These are phyloP conservation scores for Tolypocladium album DNA, from an alignment of 2,329 filamentous ascomycete species.

Conservation along the genomic window DNA sequence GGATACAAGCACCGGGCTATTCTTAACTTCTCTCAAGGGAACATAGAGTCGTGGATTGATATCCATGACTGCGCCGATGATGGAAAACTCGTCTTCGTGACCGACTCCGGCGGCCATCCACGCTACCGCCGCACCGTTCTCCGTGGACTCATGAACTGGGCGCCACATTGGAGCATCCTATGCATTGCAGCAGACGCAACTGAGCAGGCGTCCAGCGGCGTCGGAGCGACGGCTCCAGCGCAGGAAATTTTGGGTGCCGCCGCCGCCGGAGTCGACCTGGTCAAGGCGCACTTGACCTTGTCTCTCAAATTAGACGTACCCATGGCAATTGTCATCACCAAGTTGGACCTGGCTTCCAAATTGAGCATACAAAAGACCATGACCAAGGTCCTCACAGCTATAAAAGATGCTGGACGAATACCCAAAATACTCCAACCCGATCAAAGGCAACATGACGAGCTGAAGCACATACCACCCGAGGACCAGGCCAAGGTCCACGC, in stretches of 20 bases:
- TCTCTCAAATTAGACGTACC: slow-evolving; percentile 74
- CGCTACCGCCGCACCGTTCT: slow-evolving; percentile 83
- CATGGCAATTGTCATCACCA: slow-evolving; percentile 76
- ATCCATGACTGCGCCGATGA: slow-evolving; percentile 70
- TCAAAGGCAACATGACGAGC: slow-evolving; percentile 34
- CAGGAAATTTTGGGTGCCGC: slow-evolving; percentile 40
- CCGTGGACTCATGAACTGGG: slow-evolving; percentile 87
- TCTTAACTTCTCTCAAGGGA: slow-evolving; percentile 76
- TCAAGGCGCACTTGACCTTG: slow-evolving; percentile 70
- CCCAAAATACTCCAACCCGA: slow-evolving; percentile 62
- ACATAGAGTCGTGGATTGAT: slow-evolving; percentile 88
- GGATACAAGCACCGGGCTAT: slow-evolving; percentile 59
- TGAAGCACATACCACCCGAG: slow-evolving; percentile 43
- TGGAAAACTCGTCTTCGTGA: slow-evolving; percentile 74
- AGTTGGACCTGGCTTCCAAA: slow-evolving; percentile 77
- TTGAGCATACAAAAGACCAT: slow-evolving; percentile 58
- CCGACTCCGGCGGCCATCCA: slow-evolving; percentile 85
- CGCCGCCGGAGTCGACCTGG: slow-evolving; percentile 55
- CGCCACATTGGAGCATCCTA: slow-evolving; percentile 84
- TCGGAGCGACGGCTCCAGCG: slow-evolving; percentile 34
- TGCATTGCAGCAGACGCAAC: slow-evolving; percentile 75
- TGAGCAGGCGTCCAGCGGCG: slow-evolving; percentile 24
- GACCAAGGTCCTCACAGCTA: slow-evolving; percentile 59
- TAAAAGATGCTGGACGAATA: slow-evolving; percentile 65
- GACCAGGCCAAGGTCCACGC: slow-evolving; percentile 50